Evolutionary conservation across 352 stramenopile species (phyloP).

Genomic region (Aphanomyces invadans): DNA sequence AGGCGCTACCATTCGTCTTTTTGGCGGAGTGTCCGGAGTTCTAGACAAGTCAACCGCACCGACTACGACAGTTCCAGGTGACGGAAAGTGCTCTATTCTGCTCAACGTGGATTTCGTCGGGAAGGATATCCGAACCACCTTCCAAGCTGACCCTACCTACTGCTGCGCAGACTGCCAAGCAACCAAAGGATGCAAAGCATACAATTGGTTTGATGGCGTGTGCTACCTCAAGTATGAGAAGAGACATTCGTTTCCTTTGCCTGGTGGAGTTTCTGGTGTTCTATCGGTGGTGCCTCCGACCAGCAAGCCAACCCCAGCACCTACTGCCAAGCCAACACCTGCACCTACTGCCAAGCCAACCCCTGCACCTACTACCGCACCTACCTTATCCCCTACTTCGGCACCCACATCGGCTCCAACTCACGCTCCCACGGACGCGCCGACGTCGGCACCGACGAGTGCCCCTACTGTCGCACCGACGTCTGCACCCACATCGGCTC

Average conservation of each 20-base stretch:
- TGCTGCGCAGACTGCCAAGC: constrained; percentile 8
- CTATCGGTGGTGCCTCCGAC: background rate
- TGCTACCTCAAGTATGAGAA: background rate
- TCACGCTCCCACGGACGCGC: background rate
- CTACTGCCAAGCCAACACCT: background rate
- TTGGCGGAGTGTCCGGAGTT: background rate
- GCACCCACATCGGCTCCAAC: background rate
- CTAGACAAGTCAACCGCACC: background rate
- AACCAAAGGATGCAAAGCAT: constrained; percentile 1
- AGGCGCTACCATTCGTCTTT: background rate
- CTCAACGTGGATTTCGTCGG: background rate
- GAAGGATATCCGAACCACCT: background rate
- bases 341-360: background rate
- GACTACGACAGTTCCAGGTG: background rate
- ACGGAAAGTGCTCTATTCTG: background rate
- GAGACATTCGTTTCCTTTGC: background rate
- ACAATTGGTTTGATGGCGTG: constrained; percentile 11
- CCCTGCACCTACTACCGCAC: background rate
- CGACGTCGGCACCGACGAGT: background rate
- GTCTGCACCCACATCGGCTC: background rate
- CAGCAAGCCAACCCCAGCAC: background rate
- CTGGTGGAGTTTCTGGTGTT: background rate
- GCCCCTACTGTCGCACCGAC: background rate
- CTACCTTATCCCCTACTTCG: background rate
- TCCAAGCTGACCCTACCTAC: background rate